Evolutionary conservation across 2,329 filamentous ascomycete species (phyloP), one percentile per base, ranked within the genome.

Genomic region (Sordariomycetes sp.): DNA sequence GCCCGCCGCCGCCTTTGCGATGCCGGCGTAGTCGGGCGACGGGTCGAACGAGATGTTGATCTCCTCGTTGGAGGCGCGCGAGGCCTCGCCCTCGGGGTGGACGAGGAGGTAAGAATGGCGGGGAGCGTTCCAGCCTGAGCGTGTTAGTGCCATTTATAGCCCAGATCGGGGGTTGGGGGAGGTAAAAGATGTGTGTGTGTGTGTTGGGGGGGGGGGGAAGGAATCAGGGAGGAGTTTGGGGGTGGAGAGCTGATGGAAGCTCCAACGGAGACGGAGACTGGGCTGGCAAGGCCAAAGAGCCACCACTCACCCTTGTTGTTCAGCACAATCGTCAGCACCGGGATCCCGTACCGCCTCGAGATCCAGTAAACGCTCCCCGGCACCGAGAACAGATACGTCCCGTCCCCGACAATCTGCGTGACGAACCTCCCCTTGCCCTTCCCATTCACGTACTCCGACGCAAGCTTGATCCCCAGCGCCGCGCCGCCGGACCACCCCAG

Each of bases 401-500:
- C 79, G 58, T 82, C 79, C 22, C 78, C 79, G 0, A 81, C 78
- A 57, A 81, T 72, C 59, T 80, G 77, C 48, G 76, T 75, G 6
- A 82, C 77, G 61, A 79, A 77, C 59, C 72, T 73, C 53, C 73
- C 69, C 63, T 74, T 74, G 3, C 45, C 45, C 20, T 24, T 50
- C 45, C 45, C 45, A 10, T 72, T 71, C 55, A 72, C 70, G 36
- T 66, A 66, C 61, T 70, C 69, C 0, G 67, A 81, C 0, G 86
- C 89, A 8, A 92, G 77, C 66, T 91, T 90, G 65, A 91, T 84
- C 2, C 88, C 89, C 2, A 92, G 68, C 0, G 86, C 85, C 56
- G 74, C 88, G 15, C 89, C 88, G 15, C 87, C 88, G 12, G 83
- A 87, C 88, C 88, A 92, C 1, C 88, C 88, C 0, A 92, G 80